A percentile compares a stretch with the other conserved stretches of the same genome.
phyloP scores from a whole-genome alignment of 1,284 basidiomycete species.

The Ustilago lituana region DNA sequence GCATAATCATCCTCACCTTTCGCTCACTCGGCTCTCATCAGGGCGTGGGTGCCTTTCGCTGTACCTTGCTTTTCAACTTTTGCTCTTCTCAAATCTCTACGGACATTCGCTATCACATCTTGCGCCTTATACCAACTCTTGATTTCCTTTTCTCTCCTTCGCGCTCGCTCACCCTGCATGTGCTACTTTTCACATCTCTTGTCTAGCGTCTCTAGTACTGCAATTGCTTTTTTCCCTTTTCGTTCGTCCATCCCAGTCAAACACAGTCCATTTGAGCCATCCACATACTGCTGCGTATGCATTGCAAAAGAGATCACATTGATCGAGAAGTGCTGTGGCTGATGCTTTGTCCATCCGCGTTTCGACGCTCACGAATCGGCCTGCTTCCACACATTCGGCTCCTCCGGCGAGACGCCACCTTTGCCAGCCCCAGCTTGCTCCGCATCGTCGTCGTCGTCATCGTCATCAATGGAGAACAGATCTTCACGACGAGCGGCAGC shows the following conservation, averaged over 20 bases:
- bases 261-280: too few relatives aligned
- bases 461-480: constrained; percentile 53
- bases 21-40: too few relatives aligned
- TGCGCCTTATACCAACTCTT: background rate
- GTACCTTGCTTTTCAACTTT: too few relatives aligned
- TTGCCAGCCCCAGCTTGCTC: background rate
- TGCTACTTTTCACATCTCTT: too few relatives aligned
- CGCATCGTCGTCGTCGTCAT: constrained; percentile 37
- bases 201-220: background rate
- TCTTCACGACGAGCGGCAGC: constrained; percentile 11
- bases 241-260: too few relatives aligned
- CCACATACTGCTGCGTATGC: background rate
- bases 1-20: constrained; percentile 1
- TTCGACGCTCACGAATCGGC: constrained; percentile 7
- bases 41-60: too few relatives aligned
- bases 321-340: too few relatives aligned
- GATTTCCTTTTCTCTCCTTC: too few relatives aligned
- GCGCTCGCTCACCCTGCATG: too few relatives aligned
- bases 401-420: background rate
- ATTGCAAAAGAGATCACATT: too few relatives aligned
- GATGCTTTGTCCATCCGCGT: too few relatives aligned
- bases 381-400: constrained; percentile 22
- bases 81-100: background rate
- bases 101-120: constrained; percentile 1
- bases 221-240: background rate